phyloP scores from a whole-genome alignment of 129 eudicot genomes.

The Daucus carota region DH1_v3.0 NC_030383.2:12849501-12850000 shows the following conservation, averaged over 20 bases:
- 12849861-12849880: not conserved
- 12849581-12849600: too few relatives aligned
- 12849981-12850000: not conserved
- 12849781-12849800: not conserved
- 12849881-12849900: not conserved
- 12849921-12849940: not conserved
- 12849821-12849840: too few relatives aligned
- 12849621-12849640: not conserved
- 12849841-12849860: not conserved
- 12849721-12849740: not conserved
- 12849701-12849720: not conserved
- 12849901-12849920: not conserved
- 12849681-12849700: not conserved
- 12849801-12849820: not conserved
- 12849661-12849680: too few relatives aligned
- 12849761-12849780: not conserved
- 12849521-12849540: slow-evolving; percentile 63
- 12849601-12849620: not conserved
- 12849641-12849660: too few relatives aligned
- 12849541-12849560: slow-evolving; percentile 66
- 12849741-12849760: not conserved
- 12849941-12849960: not conserved
- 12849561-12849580: too few relatives aligned
- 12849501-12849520: slow-evolving; percentile 94
- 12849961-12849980: too few relatives aligned